phyloP scores from a whole-genome alignment of 2,329 filamentous ascomycete species.

The Biscogniauxia mediterranea region DNA sequence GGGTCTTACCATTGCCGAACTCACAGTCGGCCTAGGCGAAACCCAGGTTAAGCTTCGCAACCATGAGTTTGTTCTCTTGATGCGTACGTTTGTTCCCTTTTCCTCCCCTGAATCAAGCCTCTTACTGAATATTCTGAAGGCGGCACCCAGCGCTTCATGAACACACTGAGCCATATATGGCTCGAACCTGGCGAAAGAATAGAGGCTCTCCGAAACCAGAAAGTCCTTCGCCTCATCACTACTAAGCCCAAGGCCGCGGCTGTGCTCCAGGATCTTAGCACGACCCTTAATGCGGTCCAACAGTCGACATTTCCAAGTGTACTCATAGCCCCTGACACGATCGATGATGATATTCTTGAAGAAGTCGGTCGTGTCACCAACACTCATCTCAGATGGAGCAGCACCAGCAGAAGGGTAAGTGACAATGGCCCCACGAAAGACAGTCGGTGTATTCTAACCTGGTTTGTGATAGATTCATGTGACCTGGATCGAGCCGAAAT shows the following conservation, averaged over 20 bases:
- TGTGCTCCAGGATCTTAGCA: constrained; percentile 35
- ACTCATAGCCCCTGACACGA: constrained; percentile 23
- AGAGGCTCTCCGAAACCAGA: constrained; percentile 32
- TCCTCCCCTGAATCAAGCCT: background rate
- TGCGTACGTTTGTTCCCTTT: constrained; percentile 36
- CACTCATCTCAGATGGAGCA: constrained; percentile 19
- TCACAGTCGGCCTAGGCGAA: constrained; percentile 42
- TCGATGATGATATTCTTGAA: constrained; percentile 30
- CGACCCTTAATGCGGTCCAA: constrained; percentile 27
- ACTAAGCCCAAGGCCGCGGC: constrained; percentile 36
- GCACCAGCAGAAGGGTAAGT: constrained; percentile 25
- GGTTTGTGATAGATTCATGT: constrained; percentile 32
- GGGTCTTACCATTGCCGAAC: constrained; percentile 48
- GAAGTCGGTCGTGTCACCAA: constrained; percentile 40
- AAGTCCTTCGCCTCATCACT: constrained; percentile 36
- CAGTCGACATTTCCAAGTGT: constrained; percentile 24
- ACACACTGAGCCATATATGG: constrained; percentile 27
- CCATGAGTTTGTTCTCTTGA: constrained; percentile 43
- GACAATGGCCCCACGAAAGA: background rate
- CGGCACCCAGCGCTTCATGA: constrained; percentile 37
- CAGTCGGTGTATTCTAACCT: constrained; percentile 1
- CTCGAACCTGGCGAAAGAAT: constrained; percentile 38
- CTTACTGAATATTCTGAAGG: constrained; percentile 25
- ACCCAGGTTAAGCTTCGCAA: constrained; percentile 39
- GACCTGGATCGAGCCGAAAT: constrained; percentile 40